Base-by-base conservation (phyloP, 2,329 filamentous ascomycete species). In the Penicillium decumbens region DNA sequence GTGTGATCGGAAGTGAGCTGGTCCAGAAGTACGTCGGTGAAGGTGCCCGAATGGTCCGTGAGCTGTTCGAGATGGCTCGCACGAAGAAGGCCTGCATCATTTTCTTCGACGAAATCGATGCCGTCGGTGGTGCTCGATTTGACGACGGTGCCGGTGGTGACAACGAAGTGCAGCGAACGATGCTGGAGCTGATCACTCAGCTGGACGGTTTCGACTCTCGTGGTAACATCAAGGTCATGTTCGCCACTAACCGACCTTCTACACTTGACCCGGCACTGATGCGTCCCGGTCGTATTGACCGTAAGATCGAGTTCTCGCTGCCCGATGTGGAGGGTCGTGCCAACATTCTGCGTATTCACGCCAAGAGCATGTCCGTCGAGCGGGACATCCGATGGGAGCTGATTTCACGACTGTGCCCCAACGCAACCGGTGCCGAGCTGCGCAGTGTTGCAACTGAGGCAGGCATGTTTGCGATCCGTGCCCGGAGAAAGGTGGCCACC, bases 61-160 rank as follows among this genome's bases (percentile, higher is more conserved):
- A 98, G 76, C 82, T 98, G 2, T 98, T 98, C 71, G 93, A 98
- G 76, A 98, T 98, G 93, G 93, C 93, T 8, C 85, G 93, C 62
- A 97, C 93, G 49, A 98, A 98, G 82, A 98, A 98, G 76, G 93
- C 93, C 0, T 98, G 93, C 74, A 98, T 98, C 69, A 98, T 98
- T 75, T 98, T 98, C 84, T 95, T 95, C 67, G 93, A 98, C 70
- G 93, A 98, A 76, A 93, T 97, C 55, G 92, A 97, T 71, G 92
- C 92, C 42, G 89, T 97, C 47, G 92, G 92, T 67, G 92, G 92
- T 62, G 92, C 92, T 33, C 89, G 92, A 72, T 96, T 97, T 68
- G 92, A 97, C 65, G 92, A 97, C 63, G 92, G 92, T 59, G 92
- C 92, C 55, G 92, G 92, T 63, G 92, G 92, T 65, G 92, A 97